Evolutionary conservation across 768 basidiomycete species (phyloP), one percentile per base, ranked within the genome.

Genomic region (Calvatia gigantea): DNA sequence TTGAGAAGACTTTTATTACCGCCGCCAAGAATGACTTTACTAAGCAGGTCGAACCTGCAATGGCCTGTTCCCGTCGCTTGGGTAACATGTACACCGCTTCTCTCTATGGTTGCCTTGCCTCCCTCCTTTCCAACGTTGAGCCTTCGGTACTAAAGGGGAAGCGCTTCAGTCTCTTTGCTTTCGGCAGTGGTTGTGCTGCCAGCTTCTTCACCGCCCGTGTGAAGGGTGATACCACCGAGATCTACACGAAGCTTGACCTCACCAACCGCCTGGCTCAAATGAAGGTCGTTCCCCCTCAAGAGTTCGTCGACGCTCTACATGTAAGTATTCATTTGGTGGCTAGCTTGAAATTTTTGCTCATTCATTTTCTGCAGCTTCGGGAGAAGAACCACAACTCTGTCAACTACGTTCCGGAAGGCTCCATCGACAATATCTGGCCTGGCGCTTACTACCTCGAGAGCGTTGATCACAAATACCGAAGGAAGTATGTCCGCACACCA

Each of bases 11-110:
- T 6, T 97, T 99, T 74, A 82, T 97, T 46, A 73, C 71, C n/a
- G 75, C 86, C 54, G 86, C 89, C 54, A 92, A 94, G 68, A 70
- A 79, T 6, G 78, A 81, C 17, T 97, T 93, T 73, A 79, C 81
- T 56, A 73, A 80, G 59, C 86, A 87, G 66, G 88, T 94, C 17
- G 84, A 84, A 60, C 90, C 93, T 6, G 80, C 78, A 23, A 94
- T 96, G 84, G 84, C 86, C 54, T 89, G 87, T 75, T 93, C 94
- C 25, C 83, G 85, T 67, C 86, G 94, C 42, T 84, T 96, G 61
- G 97, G 97, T 12, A 98, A 99, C 84, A 96, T 94, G 89, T 98
- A 99, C 81, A 96, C 97, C 11, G 97, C 89, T 12, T 95, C 93
- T 14, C 79, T 99, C 9, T 98, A 95, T 68, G 94, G 93, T 42